Base-by-base conservation (phyloP, 768 basidiomycete species). In the Porphyrellus cyaneotinctus region DNA sequence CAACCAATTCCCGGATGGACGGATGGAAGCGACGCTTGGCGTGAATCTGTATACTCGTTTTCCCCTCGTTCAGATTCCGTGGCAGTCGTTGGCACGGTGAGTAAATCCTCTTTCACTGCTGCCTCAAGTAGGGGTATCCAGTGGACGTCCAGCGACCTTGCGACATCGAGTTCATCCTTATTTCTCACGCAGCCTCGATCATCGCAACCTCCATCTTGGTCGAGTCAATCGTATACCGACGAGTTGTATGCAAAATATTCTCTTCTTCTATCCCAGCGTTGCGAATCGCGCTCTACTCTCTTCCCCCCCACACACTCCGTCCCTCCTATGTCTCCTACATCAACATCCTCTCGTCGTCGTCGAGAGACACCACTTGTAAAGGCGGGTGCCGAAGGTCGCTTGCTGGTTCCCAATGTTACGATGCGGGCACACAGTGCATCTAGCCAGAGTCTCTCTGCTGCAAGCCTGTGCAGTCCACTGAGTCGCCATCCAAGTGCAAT, bases 11-110 rank as follows among this genome's bases (percentile, higher is more conserved):
- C 83, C 0, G 86, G 86, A 14, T 87, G 86, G 86, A 84, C 78
- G 2, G 85, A 87, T 54, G 81, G 82, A 47, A 77, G 75, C 22
- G 73, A 81, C 48, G 82, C 79, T 0, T 88, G 86, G 86, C 81
- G 86, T n/a, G 72, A 82, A 1, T 72, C 74, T 6, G 77, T 85
- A 1, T 88, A 88, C 66, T 75, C 73, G 47, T 73, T 83, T 53
- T 64, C 76, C 3, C 62, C 77, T 3, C 76, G 76, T 9, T 70
- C 73, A 44, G 63, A 70, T 36, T 53, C 64, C 55, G 65, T 65
- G 43, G 64, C 72, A 61, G 59, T 69, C n/a, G 61, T 66, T 47
- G 64, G 65, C 26, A 54, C 53, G 18, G 32, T 56, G 12, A 56
- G 57, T 13, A 74, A 72, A 52, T 64, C 74, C 1, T 75, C 80